Evolutionary conservation across 805 yeast species (phyloP), one percentile per base, ranked within the genome.

Genomic region (Blastobotrys attinorum): DNA sequence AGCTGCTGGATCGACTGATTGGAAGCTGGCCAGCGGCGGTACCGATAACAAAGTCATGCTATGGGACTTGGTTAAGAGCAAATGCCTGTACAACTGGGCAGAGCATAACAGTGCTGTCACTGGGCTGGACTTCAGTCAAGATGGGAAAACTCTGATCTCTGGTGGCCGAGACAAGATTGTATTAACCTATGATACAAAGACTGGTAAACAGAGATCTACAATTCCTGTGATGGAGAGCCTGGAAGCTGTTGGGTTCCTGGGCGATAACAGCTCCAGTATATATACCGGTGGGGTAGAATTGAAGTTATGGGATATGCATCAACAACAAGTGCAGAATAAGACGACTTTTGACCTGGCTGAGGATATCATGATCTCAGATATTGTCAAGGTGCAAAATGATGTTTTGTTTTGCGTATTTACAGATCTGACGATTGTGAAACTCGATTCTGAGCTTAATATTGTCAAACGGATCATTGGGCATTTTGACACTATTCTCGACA

Each of bases 401-500:
- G n/a, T 40, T 7, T 44, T 81, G 34, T 66, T 76, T 47, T 48
- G 81, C 47, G 81, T 84, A 0, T 56, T 82, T 11, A 83, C 95
- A 31, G 98, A 92, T 65, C 97, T 92, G 64, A 82, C 96, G 0
- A 63, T 92, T 13, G 69, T 73, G 22, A 69, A 75, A 50, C 58
- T 79, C 20, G 70, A 71, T 2, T 31, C 22, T 59, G 83, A n/a
- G 70, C 72, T 16, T 18, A 13, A 36, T 32, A 58, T 74, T 2
- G 54, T 62, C 5, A 69, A 79, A 44, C 72, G 77, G 34, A 70
- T 88, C 53, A 92, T 96, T 0, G 97, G 97, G 53, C 88, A 88
- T 62, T 96, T 90, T 64, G 97, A 97, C 45, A 90, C 92, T 21
- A 80, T 92, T 55, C 95, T 96, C 2, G 97, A 90, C 59, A 73